These are phyloP conservation scores for Brassica cretica DNA, from an alignment of 345 rosid genomes.

Conservation along the genomic window DNA sequence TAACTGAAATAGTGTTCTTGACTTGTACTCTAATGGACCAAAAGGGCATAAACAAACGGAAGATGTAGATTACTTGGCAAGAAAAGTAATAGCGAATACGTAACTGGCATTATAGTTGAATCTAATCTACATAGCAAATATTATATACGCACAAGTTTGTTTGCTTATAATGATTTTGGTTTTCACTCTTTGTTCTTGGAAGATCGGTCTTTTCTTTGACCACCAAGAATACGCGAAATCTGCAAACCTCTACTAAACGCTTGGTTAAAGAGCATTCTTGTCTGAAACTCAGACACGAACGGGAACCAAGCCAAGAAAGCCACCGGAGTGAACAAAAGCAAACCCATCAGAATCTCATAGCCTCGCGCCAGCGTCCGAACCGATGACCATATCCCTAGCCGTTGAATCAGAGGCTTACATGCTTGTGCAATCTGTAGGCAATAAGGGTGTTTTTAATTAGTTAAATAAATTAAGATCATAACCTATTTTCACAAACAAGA, in stretches of 20 bases:
- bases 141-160: neutral
- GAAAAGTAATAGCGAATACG: neutral
- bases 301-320: constrained; percentile 96
- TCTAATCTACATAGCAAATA: neutral
- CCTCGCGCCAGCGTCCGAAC: constrained; percentile 70
- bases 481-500: neutral
- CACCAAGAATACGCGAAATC: constrained; percentile 86
- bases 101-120: neutral
- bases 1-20: too few species aligned
- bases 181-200: constrained; percentile 59
- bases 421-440: constrained; percentile 77
- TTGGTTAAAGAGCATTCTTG: constrained; percentile 91
- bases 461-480: neutral
- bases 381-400: constrained; percentile 68
- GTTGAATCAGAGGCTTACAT: constrained; percentile 58
- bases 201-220: constrained; percentile 66
- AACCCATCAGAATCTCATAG: constrained; percentile 71
- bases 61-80: neutral
- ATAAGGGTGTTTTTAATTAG: neutral
- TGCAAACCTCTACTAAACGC: constrained; percentile 94
- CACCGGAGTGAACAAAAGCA: constrained; percentile 78
- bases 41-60: neutral
- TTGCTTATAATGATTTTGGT: neutral
- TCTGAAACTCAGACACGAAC: constrained; percentile 82
- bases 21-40: too few species aligned